Percentiles rank a stretch among this genome's conserved stretches.
Evolutionary conservation across 2,329 filamentous ascomycete species (phyloP).

Genomic region (Claviceps quebecensis): DNA sequence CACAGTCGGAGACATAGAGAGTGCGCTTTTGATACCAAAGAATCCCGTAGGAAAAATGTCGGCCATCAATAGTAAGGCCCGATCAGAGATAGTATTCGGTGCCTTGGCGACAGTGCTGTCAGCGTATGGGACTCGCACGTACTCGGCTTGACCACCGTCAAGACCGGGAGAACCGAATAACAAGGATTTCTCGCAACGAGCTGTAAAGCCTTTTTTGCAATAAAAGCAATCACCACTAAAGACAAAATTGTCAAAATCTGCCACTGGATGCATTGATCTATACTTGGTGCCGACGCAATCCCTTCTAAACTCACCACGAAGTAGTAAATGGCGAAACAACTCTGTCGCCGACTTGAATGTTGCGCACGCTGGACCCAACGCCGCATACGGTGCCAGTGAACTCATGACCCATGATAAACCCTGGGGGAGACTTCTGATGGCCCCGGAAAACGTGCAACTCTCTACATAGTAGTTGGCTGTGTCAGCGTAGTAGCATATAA

Average conservation of each 20-base stretch:
- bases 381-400: slow-evolving; percentile 67
- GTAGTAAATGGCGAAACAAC: slow-evolving; percentile 75
- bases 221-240: slow-evolving; percentile 59
- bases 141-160: slow-evolving; percentile 73
- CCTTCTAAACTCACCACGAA: slow-evolving; percentile 44
- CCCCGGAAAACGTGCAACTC: slow-evolving; percentile 82
- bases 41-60: slow-evolving; percentile 85
- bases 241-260: not conserved
- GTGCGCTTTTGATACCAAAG: slow-evolving; percentile 68
- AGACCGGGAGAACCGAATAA: slow-evolving; percentile 58
- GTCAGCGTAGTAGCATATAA: not conserved
- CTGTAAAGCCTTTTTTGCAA: slow-evolving; percentile 62
- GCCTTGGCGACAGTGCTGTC: slow-evolving; percentile 70
- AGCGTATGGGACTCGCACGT: slow-evolving; percentile 65
- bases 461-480: slow-evolving; percentile 24
- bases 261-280: not conserved
- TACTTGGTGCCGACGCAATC: not conserved
- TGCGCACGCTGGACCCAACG: slow-evolving; percentile 52
- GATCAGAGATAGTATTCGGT: slow-evolving; percentile 51
- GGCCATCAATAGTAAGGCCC: slow-evolving; percentile 72
- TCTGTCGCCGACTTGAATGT: slow-evolving; percentile 58
- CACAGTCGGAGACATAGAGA: slow-evolving; percentile 40
- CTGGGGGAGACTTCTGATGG: slow-evolving; percentile 53
- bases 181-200: slow-evolving; percentile 55
- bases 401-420: slow-evolving; percentile 66